Conservation (phyloP, 139 green algal species). For the Nannochloris sp. region DNA sequence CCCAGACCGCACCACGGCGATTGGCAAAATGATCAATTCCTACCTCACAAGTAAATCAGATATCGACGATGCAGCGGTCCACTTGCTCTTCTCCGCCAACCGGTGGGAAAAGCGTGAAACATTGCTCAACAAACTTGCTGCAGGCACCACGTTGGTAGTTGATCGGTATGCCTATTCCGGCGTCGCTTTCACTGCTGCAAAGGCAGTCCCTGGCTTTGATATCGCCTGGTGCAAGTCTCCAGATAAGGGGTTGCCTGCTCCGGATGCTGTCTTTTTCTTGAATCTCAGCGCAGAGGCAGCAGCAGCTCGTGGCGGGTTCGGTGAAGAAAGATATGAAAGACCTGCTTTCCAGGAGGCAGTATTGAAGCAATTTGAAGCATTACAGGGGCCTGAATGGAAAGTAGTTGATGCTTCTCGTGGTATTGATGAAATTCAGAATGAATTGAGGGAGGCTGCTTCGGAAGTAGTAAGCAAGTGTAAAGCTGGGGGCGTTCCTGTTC, state of each 20-base stretch:
- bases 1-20: conserved; percentile 79
- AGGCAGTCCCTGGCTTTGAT: conserved; percentile 58
- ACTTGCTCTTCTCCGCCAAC: conserved; percentile 94
- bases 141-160: conserved; percentile 81
- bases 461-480: no score
- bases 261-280: conserved; percentile 83
- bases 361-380: conserved; percentile 1
- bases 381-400: not conserved
- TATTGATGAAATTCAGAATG: conserved; percentile 20
- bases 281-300: conserved; percentile 48
- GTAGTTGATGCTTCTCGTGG: conserved; percentile 7
- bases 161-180: conserved; percentile 92
- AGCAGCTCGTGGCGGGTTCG: conserved; percentile 66
- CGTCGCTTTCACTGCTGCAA: conserved; percentile 86
- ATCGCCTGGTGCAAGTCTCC: conserved; percentile 66
- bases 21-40: conserved; percentile 75
- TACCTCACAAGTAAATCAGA: conserved; percentile 72
- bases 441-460: conserved; percentile 12
- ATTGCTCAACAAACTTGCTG: conserved; percentile 52
- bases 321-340: conserved; percentile 83
- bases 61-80: conserved; percentile 66
- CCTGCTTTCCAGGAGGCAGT: conserved; percentile 57
- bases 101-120: conserved; percentile 77
- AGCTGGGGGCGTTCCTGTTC: no score
- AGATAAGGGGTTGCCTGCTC: conserved; percentile 67